Base-by-base conservation (phyloP, 352 stramenopile species). In the Globisporangium sylvaticum region DNA sequence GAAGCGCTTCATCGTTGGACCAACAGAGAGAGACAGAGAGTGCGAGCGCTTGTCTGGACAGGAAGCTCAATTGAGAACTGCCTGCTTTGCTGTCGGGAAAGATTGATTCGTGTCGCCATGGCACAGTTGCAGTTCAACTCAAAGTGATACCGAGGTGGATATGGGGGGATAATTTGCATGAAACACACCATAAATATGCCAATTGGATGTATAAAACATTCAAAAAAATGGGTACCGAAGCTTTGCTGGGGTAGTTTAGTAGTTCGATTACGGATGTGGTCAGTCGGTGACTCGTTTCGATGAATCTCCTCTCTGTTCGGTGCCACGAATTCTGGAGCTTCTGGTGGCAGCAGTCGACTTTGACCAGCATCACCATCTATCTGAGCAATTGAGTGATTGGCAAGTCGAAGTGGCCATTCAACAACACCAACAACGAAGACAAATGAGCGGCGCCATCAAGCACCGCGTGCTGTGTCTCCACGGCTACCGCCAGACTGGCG, bases 381-480 rank as follows among this genome's bases (percentile, higher is more conserved):
- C 42, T 22, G 42, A 50, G 42, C 42, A 22, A 50, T 22, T 22
- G 39, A 42, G 29, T 44, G 54, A 60, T 60, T 60, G 29, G 54
- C 54, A 60, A 42, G 29, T 46, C 20, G 20, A 27, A 31, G 31
- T 32, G 6, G 15, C 55, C 32, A 25, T 39, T 5, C 22, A 10
- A 7, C 29, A 62, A 24, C 52, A 7, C 75, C 73, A 66, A 73
- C 42, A 12, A 50, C 14, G 18, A 22, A 22, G 5, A 22, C 37
- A 44, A 5, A 44, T 50, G 42, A 50, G 42, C 18, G 7, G 66
- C 57, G 22, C 50, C 15, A 77, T 79, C 64, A 94, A 92, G 76
- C 76, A 76, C 22, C 86, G 86, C 52, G 78, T 96, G 8, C 73
- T 96, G 18, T 96, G 88, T 70, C 78, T 96, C 20, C 88, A 96